phyloP scores from a whole-genome alignment of 139 green algal genomes.

The Marvania coccoides region DNA sequence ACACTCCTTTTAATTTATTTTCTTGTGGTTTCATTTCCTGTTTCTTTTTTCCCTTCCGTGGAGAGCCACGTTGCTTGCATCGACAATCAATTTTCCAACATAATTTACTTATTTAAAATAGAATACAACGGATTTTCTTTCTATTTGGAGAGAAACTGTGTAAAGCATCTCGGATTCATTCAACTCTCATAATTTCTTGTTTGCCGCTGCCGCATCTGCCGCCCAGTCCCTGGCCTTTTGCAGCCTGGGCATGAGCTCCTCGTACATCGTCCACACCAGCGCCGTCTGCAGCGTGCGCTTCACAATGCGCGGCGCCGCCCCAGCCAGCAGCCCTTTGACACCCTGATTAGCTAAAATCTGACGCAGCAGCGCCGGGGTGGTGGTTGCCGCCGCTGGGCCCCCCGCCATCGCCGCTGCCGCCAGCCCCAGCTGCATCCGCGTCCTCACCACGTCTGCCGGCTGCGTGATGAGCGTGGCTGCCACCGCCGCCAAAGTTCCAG shows the following conservation, averaged over 20 bases:
- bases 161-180: too few species aligned
- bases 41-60: too few species aligned
- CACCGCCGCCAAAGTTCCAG: slow-evolving; percentile 55
- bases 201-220: too few species aligned
- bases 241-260: slow-evolving; percentile 62
- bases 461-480: slow-evolving; percentile 80
- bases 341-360: slow-evolving; percentile 14
- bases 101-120: too few species aligned
- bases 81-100: too few species aligned
- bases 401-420: background rate
- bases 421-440: slow-evolving; percentile 67
- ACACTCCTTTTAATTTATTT: too few species aligned
- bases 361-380: background rate
- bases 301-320: slow-evolving; percentile 52
- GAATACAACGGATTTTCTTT: too few species aligned
- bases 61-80: too few species aligned
- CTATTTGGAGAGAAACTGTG: too few species aligned
- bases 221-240: background rate
- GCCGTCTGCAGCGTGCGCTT: slow-evolving; percentile 83
- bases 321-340: slow-evolving; percentile 22
- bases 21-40: too few species aligned
- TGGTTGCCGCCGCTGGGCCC: background rate
- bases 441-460: slow-evolving; percentile 74
- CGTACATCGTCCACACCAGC: slow-evolving; percentile 85
- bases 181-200: too few species aligned